Evolutionary conservation across 208 protist species (phyloP).

Genomic region (Acanthamoeba comandoni): DNA sequence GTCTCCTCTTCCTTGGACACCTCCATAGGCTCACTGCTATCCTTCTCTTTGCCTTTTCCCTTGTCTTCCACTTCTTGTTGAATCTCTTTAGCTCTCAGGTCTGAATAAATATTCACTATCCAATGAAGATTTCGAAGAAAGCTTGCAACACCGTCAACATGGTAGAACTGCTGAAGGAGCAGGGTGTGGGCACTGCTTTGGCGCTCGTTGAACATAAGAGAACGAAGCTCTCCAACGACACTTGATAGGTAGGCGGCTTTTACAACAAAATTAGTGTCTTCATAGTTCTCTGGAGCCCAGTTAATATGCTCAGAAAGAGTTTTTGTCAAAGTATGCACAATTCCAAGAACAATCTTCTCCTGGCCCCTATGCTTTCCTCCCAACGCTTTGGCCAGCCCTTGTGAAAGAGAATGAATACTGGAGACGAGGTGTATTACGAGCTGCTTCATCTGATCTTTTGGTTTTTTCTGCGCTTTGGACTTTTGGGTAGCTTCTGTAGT

Average conservation of each 20-base stretch:
- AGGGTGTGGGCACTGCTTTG: conserved; percentile 57
- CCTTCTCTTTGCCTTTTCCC: conserved; percentile 68
- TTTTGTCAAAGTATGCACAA: conserved; percentile 14
- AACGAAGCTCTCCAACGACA: conserved; percentile 68
- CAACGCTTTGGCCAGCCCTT: conserved; percentile 55
- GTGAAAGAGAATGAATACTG: conserved; percentile 61
- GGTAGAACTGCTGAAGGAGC: conserved; percentile 65
- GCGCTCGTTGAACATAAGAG: conserved; percentile 64
- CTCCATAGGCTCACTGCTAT: background rate
- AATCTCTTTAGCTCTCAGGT: conserved; percentile 46
- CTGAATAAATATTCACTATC: conserved; percentile 7
- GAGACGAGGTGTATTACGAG: conserved; percentile 65
- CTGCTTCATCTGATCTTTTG: conserved; percentile 54
- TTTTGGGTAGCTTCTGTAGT: background rate
- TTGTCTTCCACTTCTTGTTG: background rate
- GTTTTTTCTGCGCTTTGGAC: conserved; percentile 9
- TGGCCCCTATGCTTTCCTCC: background rate
- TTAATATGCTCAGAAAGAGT: conserved; percentile 49
- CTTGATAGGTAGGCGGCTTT: conserved; percentile 53
- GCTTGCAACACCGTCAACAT: conserved; percentile 28
- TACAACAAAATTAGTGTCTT: background rate
- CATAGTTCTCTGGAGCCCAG: conserved; percentile 45
- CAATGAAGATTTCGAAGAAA: conserved; percentile 43
- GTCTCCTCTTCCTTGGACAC: background rate
- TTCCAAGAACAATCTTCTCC: conserved; percentile 27